Evolutionary conservation across 1,284 basidiomycete genomes (phyloP), one percentile per base, ranked within the genome.

Genomic region (Meira nashicola): DNA sequence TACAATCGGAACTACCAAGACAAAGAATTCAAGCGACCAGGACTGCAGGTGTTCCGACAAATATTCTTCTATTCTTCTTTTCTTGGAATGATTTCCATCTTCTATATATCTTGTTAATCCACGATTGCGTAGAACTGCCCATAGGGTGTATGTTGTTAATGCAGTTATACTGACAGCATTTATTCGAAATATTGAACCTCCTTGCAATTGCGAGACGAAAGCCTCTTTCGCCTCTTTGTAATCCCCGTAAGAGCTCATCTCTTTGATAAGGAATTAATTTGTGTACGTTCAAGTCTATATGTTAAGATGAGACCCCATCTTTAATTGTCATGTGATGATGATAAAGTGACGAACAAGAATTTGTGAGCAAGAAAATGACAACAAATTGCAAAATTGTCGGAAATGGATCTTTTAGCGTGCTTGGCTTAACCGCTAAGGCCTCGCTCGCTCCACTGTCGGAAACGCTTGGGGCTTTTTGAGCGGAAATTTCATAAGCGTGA

Each of bases 211-310:
- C 15, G 90, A 87, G 49, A 93, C 89, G 73, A 92, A 97, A 0
- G 85, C 86, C 81, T 93, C 89, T 79, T 96, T 96, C 23, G 84
- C 85, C 15, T 82, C 67, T 80, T 92, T 93, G 83, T 95, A 95
- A 68, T 81, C 17, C 8, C 8, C 28, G 28, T 33, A 33, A 33
- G 28, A 33, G 3, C 4, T 33, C 28, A 33, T 33, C 28, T 33
- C 8, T 33, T 33, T 33, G 28, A 33, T 3, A 33, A 8, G 28
- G 3, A 33, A n/a, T n/a, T n/a, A n/a, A n/a, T n/a, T 33, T 8
- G 28, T 33, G 28, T 33, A 4, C 8, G 28, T 33, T 33, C 8
- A 4, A 33, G 28, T 33, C 28, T 33, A 33, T 33, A 33, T 33
- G 28, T 33, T 8, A 33, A 33, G 3, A 8, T 33, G 8, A 4